Evolutionary conservation across 2,329 filamentous ascomycete species (phyloP).

Genomic region (Pseudogymnoascus sp.): DNA sequence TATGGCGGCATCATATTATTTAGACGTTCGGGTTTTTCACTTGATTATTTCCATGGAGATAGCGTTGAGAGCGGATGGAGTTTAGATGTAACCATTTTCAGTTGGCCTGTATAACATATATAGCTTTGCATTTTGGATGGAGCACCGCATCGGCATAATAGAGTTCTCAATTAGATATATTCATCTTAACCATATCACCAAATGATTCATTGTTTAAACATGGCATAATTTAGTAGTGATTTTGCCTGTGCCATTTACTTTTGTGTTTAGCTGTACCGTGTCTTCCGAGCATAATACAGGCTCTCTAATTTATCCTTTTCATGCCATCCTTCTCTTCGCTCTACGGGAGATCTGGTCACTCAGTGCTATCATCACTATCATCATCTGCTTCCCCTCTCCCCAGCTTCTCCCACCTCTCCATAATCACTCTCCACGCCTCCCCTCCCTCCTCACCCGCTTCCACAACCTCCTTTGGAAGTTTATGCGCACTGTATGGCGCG

Average conservation of each 20-base stretch:
- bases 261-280: background rate
- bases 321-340: background rate
- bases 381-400: conserved; percentile 31
- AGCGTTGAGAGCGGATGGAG: background rate
- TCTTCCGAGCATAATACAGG: background rate
- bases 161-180: background rate
- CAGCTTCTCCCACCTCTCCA: conserved; percentile 62
- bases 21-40: background rate
- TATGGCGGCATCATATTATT: background rate
- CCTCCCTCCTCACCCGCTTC: conserved; percentile 59
- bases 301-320: background rate
- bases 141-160: background rate
- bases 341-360: background rate
- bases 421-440: conserved; percentile 73
- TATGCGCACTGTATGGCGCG: conserved; percentile 88
- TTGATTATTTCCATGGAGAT: background rate
- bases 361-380: conserved; percentile 26
- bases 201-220: background rate
- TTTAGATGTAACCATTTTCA: background rate
- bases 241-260: background rate
- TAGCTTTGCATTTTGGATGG: background rate
- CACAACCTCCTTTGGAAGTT: conserved; percentile 88
- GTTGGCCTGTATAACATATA: background rate
- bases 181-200: background rate
- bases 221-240: background rate